These are phyloP conservation scores for Scutellospora calospora DNA, from an alignment of 371 early-diverging fungal genomes.

Conservation along the genomic window DNA sequence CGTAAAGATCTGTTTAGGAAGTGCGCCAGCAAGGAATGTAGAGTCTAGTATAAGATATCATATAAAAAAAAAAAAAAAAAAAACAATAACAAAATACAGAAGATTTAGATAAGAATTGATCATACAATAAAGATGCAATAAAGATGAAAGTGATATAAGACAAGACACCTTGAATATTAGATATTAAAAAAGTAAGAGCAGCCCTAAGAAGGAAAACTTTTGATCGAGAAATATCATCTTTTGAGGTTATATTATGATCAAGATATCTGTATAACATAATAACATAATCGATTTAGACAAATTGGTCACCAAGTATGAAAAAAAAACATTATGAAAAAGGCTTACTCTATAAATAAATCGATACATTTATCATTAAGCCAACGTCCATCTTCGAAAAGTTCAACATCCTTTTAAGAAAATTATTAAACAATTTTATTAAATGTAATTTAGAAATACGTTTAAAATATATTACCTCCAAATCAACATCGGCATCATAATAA, in stretches of 20 bases:
- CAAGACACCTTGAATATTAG: slow-evolving; percentile 9
- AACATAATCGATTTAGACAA: too few species aligned
- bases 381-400: not conserved
- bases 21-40: not conserved
- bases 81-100: not conserved
- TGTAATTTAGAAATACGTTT: not conserved
- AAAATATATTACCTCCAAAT: not conserved
- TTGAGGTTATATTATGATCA: not conserved
- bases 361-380: slow-evolving; percentile 42
- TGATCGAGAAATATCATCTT: not conserved
- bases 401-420: not conserved
- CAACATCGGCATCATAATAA: slow-evolving; percentile 1
- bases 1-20: not conserved
- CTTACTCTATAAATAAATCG: slow-evolving; percentile 40
- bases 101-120: not conserved
- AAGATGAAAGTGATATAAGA: not conserved
- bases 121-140: not conserved
- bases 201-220: slow-evolving; percentile 17
- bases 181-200: slow-evolving; percentile 13
- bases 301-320: too few species aligned
- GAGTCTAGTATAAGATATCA: not conserved
- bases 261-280: slow-evolving; percentile 1
- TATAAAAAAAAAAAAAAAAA: not conserved
- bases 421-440: not conserved
- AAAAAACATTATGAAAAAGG: not conserved